Base-by-base conservation (phyloP, 2,329 filamentous ascomycete genomes). In the Coniochaeta prunicola region DNA sequence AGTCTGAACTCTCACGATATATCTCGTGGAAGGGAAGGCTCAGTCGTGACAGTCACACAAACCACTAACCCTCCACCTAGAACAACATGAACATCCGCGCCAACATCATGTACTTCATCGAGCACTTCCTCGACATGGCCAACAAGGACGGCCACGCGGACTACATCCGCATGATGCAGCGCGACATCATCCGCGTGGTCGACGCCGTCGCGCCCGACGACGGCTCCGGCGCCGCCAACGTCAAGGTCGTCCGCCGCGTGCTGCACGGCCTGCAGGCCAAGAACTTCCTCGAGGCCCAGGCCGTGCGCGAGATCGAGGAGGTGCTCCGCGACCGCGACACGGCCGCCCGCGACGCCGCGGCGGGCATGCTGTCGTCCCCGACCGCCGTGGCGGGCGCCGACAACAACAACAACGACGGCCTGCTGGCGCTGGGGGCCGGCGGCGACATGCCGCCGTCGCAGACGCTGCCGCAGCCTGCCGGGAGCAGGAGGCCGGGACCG, bases 31-130 rank as follows among this genome's bases (percentile, higher is more conserved):
- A n/a, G n/a, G n/a, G n/a, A n/a, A n/a, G n/a, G n/a, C n/a, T n/a
- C n/a, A 33, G 31, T 12, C 12, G 31, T 33, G 31, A 33, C 5
- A 36, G 3, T 15, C 33, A 36, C 33, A 36, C 17, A 15, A 36
- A 3, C 12, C 28, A 61, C 40, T 57, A 40, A 60, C 58, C 9
- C 31, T 33, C 55, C 1, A 30, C 58, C 17, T 66, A 92, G 84
- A 96, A 91, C 65, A 93, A 90, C 65, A 96, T 99, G 89, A 99
- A 99, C 74, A 96, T 88, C 57, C 84, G 93, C 61, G 96, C 94
- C 60, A 99, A 99, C 71, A 97, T 99, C 72, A 96, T 99, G 89
- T 99, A 96, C 75, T 99, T 99, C 74, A 89, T 99, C 69, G 93
- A 97, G 69, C 89, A 93, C 66, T 90, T 99, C 65, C 90, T 96